These are phyloP conservation scores for Cercis canadensis DNA, from an alignment of 306 rosid genomes.

Conservation along the genomic window DNA sequence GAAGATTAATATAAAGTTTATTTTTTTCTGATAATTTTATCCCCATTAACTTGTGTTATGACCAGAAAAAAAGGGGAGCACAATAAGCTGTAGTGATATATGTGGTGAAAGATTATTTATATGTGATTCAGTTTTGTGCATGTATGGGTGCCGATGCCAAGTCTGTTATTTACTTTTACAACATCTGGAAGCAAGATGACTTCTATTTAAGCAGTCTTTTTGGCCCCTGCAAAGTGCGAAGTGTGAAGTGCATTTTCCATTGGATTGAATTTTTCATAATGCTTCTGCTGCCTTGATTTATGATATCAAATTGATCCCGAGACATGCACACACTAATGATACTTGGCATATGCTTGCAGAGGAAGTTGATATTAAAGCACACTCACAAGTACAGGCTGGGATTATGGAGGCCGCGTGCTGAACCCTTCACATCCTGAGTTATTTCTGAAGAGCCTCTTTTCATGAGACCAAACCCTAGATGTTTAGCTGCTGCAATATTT, in stretches of 20 bases:
- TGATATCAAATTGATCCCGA: not conserved
- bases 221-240: not conserved
- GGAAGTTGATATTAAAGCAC: slow-evolving; percentile 63
- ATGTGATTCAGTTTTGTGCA: not conserved
- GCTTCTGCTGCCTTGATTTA: not conserved
- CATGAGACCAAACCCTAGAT: not conserved
- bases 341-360: slow-evolving; percentile 43
- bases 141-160: not conserved
- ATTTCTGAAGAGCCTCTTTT: not conserved
- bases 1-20: not conserved
- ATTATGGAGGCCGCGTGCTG: slow-evolving; percentile 60
- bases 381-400: slow-evolving; percentile 60
- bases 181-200: not conserved
- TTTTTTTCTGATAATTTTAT: not conserved
- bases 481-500: not conserved
- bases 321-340: too few relatives aligned
- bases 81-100: not conserved
- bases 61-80: not conserved
- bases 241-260: not conserved
- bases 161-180: not conserved
- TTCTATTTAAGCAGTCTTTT: not conserved
- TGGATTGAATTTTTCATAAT: not conserved
- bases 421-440: slow-evolving; percentile 40
- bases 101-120: too few relatives aligned
- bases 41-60: not conserved